Base-by-base conservation (phyloP, 345 rosid species). In the Angophora floribunda region DNA sequence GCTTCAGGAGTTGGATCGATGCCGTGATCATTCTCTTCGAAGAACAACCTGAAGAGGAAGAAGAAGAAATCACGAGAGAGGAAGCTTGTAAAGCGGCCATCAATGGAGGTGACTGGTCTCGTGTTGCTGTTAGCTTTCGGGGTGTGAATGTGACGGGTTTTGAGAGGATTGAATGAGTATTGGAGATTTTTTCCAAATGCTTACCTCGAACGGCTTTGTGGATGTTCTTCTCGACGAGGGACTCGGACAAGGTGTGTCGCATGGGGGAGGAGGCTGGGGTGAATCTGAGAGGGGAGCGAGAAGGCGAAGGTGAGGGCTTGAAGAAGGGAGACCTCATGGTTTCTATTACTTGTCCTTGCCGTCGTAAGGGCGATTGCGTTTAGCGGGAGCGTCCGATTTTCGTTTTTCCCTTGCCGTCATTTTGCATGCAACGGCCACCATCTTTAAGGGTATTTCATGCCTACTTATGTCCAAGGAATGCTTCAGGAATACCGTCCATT, bases 181-280 rank as follows among this genome's bases (percentile, higher is more conserved):
- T 65, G 78, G 41, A 67, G 12, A n/a, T n/a, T n/a, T n/a, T n/a
- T n/a, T n/a, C n/a, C n/a, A n/a, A n/a, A n/a, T n/a, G n/a, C n/a
- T n/a, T n/a, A n/a, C n/a, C n/a, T n/a, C n/a, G n/a, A n/a, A n/a
- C 92, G 10, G 96, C 95, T 2, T 47, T 61, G 51, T 92, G 92
- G 52, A 96, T 87, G 91, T 94, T 92, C 86, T 95, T 96, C 8
- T 92, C 92, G 52, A 94, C 85, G 4, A 93, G 80, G 52, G 98
- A 90, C 7, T 94, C 95, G 28, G 96, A 93, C 89, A 96, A 92
- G 47, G 94, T 92, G 86, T 82, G 92, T 85, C 86, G 92, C 52
- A 41, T 88, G 51, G 93, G 92, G 8, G 93, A 84, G 3, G 87
- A 32, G 5, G 93, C 88, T 4, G 94, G 95, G 3, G 94, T 92